A percentile compares a stretch with the other conserved stretches of the same genome.
phyloP scores from a whole-genome alignment of 1,139 yeast genomes.

The Blastobotrys malaysiensis region DNA sequence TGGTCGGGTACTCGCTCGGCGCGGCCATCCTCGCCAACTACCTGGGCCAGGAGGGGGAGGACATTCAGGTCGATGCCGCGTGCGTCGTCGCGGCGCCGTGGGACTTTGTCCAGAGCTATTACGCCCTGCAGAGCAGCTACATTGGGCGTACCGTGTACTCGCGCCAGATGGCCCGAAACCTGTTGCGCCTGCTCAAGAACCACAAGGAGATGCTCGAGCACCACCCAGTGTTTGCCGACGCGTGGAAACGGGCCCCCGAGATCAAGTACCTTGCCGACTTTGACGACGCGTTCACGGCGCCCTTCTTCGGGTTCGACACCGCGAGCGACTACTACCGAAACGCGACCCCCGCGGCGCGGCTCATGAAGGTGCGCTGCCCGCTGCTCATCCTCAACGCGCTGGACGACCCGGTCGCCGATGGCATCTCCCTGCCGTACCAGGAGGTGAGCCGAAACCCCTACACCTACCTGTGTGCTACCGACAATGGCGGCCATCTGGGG shows the following conservation, averaged over 20 bases:
- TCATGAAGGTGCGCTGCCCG: constrained; percentile 58
- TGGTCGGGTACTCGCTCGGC: constrained; percentile 87
- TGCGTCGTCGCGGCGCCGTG: constrained; percentile 73
- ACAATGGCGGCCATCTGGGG: constrained; percentile 85
- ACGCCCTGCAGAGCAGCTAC: constrained; percentile 46
- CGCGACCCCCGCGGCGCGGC: constrained; percentile 58
- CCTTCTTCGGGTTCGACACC: constrained; percentile 62
- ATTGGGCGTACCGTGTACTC: constrained; percentile 60
- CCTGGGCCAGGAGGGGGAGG: constrained; percentile 62
- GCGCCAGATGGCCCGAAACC: constrained; percentile 60
- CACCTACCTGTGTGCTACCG: constrained; percentile 58
- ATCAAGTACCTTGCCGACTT: constrained; percentile 50
- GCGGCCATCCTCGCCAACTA: constrained; percentile 74
- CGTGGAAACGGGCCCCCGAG: constrained; percentile 30
- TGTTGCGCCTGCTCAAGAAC: constrained; percentile 55
- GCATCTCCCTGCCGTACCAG: constrained; percentile 52
- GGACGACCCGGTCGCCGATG: constrained; percentile 76
- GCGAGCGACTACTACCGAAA: constrained; percentile 68
- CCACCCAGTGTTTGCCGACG: constrained; percentile 36
- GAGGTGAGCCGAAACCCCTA: constrained; percentile 68
- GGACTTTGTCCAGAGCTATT: constrained; percentile 63
- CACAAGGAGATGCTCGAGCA: constrained; percentile 51
- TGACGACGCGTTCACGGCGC: constrained; percentile 69
- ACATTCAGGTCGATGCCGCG: constrained; percentile 53
- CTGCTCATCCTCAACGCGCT: constrained; percentile 59